Evolutionary conservation across 2,329 filamentous ascomycete genomes (phyloP), one percentile per base, ranked within the genome.

Genomic region (Xylaria sp.): DNA sequence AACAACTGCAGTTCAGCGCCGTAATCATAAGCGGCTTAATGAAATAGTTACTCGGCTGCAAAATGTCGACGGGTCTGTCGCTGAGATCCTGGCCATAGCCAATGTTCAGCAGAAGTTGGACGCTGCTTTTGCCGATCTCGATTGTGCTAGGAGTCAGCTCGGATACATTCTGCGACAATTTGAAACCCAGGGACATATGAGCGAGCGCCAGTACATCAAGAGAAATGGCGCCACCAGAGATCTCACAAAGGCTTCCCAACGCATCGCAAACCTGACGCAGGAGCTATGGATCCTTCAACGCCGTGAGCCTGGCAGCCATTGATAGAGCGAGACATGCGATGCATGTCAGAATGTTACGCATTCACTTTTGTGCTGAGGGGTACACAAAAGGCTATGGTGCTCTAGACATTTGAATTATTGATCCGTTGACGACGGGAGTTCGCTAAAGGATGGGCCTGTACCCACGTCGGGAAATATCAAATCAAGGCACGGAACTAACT

Each of bases 51-150:
- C 51, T 40, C 60, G 68, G 21, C 35, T 72, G n/a, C 60, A 72
- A 29, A 63, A 72, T 54, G 62, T 67, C 29, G 35, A 66, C 32
- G 68, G 70, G n/a, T 60, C 65, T 27, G 48, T 72, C n/a, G 59
- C 63, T 10, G 57, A 71, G 50, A 48, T 72, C 54, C 25, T 69
- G 2, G 55, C 60, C 13, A 47, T 72, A 54, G 68, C 70, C 21
- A 65, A 23, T 40, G 25, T 69, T 18, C 70, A 70, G 29, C 60
- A 67, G 21, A 57, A 72, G 59, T 32, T 72, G 16, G 63, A 71
- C n/a, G 23, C 29, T 13, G 63, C 65, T 23, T 68, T 70, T 32
- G 58, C 40, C 12, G 66, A 67, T 50, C 65, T 71, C 12, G 66
- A 67, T 27, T 60, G 53, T 21, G 70, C 70, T 5, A 61, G 62